Percentiles rank a stretch among this genome's conserved stretches.
Conservation (phyloP, 2,329 filamentous ascomycete species). For the Phialophora macrospora region DNA sequence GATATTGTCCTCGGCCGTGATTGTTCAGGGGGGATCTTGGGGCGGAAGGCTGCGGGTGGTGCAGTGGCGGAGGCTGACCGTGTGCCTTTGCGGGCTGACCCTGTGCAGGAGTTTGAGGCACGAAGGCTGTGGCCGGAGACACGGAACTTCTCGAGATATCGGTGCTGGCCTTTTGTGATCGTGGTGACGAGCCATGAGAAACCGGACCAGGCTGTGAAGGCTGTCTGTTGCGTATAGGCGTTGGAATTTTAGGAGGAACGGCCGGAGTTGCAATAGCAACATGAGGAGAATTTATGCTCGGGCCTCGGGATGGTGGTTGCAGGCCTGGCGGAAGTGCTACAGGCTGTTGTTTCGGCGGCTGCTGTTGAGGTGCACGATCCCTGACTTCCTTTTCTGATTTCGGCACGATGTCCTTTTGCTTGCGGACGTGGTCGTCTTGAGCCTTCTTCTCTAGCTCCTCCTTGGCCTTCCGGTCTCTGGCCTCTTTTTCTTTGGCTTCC, state of each 20-base stretch:
- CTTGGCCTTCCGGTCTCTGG: conserved; percentile 67
- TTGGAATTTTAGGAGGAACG: conserved; percentile 81
- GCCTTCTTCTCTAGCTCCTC: conserved; percentile 65
- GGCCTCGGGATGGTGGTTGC: conserved; percentile 57
- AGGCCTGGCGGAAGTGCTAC: conserved; percentile 57
- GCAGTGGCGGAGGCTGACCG: conserved; percentile 57
- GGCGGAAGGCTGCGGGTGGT: conserved; percentile 64
- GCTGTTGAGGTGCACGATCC: conserved; percentile 48
- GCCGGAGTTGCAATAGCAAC: conserved; percentile 78
- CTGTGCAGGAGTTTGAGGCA: conserved; percentile 68
- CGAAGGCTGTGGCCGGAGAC: conserved; percentile 65
- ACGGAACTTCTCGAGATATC: conserved; percentile 68
- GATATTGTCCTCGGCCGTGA: conserved; percentile 63
- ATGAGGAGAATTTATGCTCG: conserved; percentile 73
- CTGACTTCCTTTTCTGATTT: conserved; percentile 55
- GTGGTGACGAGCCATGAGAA: conserved; percentile 70
- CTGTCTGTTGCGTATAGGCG: conserved; percentile 76
- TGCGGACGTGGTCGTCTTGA: conserved; percentile 55
- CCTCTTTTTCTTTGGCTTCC: conserved; percentile 71
- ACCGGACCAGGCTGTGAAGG: conserved; percentile 81
- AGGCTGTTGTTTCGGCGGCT: conserved; percentile 41
- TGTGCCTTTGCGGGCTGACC: conserved; percentile 65
- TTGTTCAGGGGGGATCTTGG: conserved; percentile 69
- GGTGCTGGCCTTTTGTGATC: conserved; percentile 50
- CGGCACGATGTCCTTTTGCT: conserved; percentile 61